A percentile compares a stretch with the other conserved stretches of the same genome.
Conservation (phyloP, 352 stramenopile genomes). For the Phytophthora citricola region DNA sequence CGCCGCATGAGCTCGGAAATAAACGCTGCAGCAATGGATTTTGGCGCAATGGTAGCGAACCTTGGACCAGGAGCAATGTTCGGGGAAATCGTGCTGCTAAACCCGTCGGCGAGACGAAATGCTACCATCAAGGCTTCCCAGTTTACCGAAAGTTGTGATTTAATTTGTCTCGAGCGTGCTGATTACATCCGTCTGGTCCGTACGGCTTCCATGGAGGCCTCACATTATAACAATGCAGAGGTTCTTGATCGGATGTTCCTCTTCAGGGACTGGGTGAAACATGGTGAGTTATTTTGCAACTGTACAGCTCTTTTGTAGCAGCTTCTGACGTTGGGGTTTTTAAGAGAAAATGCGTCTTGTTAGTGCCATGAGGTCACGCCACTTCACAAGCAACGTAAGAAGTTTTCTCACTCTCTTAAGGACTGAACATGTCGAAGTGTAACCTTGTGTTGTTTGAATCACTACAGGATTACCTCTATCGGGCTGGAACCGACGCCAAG, state of each 20-base stretch:
- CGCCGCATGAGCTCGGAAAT: slow-evolving; percentile 29
- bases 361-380: slow-evolving; percentile 65
- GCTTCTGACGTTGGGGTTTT: background rate
- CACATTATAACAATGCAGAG: slow-evolving; percentile 79
- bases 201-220: slow-evolving; percentile 80
- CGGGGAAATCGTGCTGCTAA: slow-evolving; percentile 75
- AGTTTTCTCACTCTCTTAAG: background rate
- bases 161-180: slow-evolving; percentile 75
- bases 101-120: slow-evolving; percentile 67
- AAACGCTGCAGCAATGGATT: slow-evolving; percentile 36
- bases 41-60: slow-evolving; percentile 65
- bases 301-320: background rate
- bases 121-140: slow-evolving; percentile 78
- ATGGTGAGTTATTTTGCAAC: slow-evolving; percentile 41
- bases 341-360: slow-evolving; percentile 82
- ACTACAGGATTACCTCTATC: slow-evolving; percentile 72
- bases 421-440: background rate
- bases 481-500: slow-evolving; percentile 65
- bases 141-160: slow-evolving; percentile 62
- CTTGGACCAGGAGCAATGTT: slow-evolving; percentile 79
- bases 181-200: slow-evolving; percentile 80
- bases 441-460: background rate
- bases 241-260: slow-evolving; percentile 80
- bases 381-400: slow-evolving; percentile 70
- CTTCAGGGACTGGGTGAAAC: slow-evolving; percentile 75